Base-by-base conservation (phyloP, 2,329 filamentous ascomycete species). In the Trichoderma arundinaceum region DNA sequence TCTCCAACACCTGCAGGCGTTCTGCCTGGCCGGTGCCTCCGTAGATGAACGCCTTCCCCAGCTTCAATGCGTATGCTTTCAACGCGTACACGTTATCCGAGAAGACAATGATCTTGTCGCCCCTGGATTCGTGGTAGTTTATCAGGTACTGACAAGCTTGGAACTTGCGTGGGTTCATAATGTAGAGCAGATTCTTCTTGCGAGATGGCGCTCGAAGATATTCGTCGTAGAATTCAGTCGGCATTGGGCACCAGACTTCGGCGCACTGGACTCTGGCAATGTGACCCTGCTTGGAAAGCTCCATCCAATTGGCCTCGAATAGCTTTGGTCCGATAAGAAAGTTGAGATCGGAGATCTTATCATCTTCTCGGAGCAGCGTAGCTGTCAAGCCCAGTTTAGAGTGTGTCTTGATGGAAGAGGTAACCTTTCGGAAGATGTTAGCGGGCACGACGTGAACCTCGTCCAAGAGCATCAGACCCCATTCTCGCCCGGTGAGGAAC, bases 181-280 rank as follows among this genome's bases (percentile, higher is more conserved):
- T 96, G 72, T 95, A 97, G 2, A 98, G 86, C 6, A 82, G 67
- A 3, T 77, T 77, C 72, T 80, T 79, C 71, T 81, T 80, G 7
- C 81, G 78, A 1, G 80, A 77, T 15, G 87, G 87, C 12, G 88
- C 88, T 68, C 87, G 86, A 67, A 98, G 86, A 78, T 98, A 99
- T 76, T 98, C 92, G 17, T 92, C 90, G 77, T 97, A 98, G 76
- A 99, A 99, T 72, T 99, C 95, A 0, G 94, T 95, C 0, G 95
- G 96, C 95, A 99, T 99, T 2, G 94, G 93, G 74, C 95, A 99
- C 95, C 95, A 99, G 7, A 99, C 95, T 78, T 99, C 95, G 13
- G 95, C 95, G 77, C 95, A 99, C 77, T 99, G 95, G 1, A 99
- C 95, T 71, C 92, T 90, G 41, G 95, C 95, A 76, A 99, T 99